These are phyloP conservation scores for Aureobasidium uvarum DNA, from an alignment of 2,329 filamentous ascomycete species.

Conservation along the genomic window DNA sequence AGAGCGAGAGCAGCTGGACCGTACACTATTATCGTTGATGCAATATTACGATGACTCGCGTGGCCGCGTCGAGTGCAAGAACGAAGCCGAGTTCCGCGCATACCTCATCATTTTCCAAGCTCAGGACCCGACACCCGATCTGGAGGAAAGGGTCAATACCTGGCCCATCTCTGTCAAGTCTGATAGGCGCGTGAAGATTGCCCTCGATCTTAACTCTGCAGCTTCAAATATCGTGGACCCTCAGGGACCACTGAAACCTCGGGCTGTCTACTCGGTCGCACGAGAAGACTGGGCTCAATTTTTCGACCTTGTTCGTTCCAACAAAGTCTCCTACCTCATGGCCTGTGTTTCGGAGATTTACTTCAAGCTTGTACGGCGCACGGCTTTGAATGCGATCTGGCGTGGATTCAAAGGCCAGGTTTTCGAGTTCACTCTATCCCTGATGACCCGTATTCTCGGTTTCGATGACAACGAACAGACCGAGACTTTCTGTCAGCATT, in stretches of 20 bases:
- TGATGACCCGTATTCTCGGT: conserved; percentile 52
- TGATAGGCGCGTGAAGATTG: conserved; percentile 55
- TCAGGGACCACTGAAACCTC: conserved; percentile 53
- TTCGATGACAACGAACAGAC: conserved; percentile 58
- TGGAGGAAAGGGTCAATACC: conserved; percentile 58
- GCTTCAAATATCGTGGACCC: conserved; percentile 54
- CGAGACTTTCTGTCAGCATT: conserved; percentile 53
- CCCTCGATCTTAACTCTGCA: conserved; percentile 57
- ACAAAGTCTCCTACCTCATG: conserved; percentile 59
- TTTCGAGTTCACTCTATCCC: conserved; percentile 57
- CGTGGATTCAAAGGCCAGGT: conserved; percentile 50
- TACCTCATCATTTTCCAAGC: conserved; percentile 61
- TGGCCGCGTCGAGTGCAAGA: conserved; percentile 50
- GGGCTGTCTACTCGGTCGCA: conserved; percentile 52
- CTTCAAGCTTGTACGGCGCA: conserved; percentile 59
- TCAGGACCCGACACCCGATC: conserved; percentile 50
- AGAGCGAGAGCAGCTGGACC: conserved; percentile 63
- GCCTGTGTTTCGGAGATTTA: conserved; percentile 63
- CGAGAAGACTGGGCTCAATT: conserved; percentile 59
- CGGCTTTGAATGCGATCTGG: conserved; percentile 56
- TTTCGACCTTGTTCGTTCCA: conserved; percentile 57
- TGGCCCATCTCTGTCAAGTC: conserved; percentile 53
- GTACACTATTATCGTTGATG: conserved; percentile 60
- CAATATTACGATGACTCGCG: conserved; percentile 60
- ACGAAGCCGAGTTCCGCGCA: conserved; percentile 63